phyloP scores from a whole-genome alignment of 305 asterid genomes.

The Fraxinus nigra region DNA sequence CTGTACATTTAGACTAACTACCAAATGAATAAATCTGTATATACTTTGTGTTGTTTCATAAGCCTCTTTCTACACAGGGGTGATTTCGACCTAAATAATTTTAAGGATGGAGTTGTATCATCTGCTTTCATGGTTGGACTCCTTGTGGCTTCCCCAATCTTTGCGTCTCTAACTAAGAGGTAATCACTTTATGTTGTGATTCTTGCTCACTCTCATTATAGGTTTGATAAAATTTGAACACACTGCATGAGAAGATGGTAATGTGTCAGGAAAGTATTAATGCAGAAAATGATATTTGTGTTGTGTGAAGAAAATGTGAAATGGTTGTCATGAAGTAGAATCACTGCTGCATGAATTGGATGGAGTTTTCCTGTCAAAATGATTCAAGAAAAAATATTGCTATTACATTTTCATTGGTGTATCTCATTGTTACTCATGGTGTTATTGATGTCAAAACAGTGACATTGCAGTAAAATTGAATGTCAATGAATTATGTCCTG shows the following conservation, averaged over 20 bases:
- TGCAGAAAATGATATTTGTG: background rate
- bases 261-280: background rate
- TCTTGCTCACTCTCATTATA: background rate
- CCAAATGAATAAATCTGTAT: background rate
- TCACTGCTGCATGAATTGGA: background rate
- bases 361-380: background rate
- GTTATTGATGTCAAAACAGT: background rate
- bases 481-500: background rate
- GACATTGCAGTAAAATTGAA: background rate
- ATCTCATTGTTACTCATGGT: background rate
- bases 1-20: background rate
- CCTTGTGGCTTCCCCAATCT: constrained; percentile 93
- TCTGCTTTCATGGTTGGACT: constrained; percentile 99
- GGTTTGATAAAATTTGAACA: background rate
- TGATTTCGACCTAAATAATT: constrained; percentile 72
- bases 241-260: background rate
- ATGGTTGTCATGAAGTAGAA: background rate
- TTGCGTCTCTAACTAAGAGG: constrained; percentile 88
- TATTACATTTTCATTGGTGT: background rate
- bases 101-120: constrained; percentile 91
- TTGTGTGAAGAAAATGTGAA: background rate
- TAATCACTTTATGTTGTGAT: constrained; percentile 22
- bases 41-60: background rate
- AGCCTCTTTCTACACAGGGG: constrained; percentile 55
- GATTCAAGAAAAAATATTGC: background rate